These are phyloP conservation scores for Fagus crenata DNA, from an alignment of 306 rosid genomes.

Conservation along the genomic window DNA sequence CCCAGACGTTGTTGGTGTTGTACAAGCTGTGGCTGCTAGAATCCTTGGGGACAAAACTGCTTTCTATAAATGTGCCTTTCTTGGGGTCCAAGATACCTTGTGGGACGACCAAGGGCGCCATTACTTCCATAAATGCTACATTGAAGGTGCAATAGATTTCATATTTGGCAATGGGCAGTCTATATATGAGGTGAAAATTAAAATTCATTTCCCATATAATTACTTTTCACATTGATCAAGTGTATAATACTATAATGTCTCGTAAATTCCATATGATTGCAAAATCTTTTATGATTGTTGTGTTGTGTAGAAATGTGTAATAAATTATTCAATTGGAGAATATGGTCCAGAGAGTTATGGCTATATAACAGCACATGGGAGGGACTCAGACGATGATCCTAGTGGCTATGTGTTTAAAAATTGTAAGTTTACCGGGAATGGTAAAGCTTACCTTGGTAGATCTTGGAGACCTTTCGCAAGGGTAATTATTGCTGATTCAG, in stretches of 20 bases:
- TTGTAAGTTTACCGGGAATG: constrained; percentile 38
- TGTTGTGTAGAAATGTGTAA: constrained; percentile 26
- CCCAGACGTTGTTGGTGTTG: background rate
- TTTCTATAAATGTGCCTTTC: constrained; percentile 28
- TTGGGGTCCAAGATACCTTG: constrained; percentile 56
- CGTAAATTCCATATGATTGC: no score
- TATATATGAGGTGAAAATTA: constrained; percentile 40
- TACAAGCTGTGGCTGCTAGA: constrained; percentile 39
- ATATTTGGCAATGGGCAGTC: constrained; percentile 47
- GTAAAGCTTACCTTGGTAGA: constrained; percentile 41
- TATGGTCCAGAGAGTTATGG: constrained; percentile 22
- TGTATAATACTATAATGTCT: no score
- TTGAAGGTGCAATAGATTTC: constrained; percentile 52
- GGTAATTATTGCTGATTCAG: constrained; percentile 40
- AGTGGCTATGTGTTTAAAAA: constrained; percentile 43
- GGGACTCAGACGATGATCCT: constrained; percentile 6
- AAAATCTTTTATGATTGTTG: no score
- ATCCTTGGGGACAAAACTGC: constrained; percentile 39
- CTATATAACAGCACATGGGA: constrained; percentile 38
- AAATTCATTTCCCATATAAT: background rate
- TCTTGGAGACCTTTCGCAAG: constrained; percentile 25
- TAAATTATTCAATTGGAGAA: constrained; percentile 10
- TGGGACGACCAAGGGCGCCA: constrained; percentile 43
- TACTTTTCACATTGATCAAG: no score
- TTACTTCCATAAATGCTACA: constrained; percentile 40